phyloP scores from a whole-genome alignment of 2,329 filamentous ascomycete genomes.

The Ascochyta fabae region DNA sequence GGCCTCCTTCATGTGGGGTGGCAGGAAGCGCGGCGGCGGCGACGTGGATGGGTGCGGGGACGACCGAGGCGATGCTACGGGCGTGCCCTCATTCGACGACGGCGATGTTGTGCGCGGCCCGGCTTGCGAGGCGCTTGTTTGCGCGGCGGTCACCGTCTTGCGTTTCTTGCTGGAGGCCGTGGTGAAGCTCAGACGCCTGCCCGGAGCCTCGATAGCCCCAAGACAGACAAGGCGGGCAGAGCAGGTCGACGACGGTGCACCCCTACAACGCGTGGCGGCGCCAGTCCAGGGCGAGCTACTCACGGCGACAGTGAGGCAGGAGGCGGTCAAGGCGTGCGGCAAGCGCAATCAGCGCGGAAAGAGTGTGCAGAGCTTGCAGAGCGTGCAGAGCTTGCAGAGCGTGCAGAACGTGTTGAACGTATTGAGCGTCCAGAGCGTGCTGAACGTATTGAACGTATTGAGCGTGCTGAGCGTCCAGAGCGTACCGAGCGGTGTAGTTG shows the following conservation, averaged over 20 bases:
- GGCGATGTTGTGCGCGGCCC: slow-evolving; percentile 23
- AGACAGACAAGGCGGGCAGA: slow-evolving; percentile 32
- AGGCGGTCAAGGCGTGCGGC: slow-evolving; percentile 24
- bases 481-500: slow-evolving; percentile 23
- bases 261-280: slow-evolving; percentile 23
- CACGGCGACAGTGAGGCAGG: slow-evolving; percentile 12
- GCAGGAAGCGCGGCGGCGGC: slow-evolving; percentile 58
- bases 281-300: slow-evolving; percentile 19
- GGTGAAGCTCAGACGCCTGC: slow-evolving; percentile 47
- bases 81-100: slow-evolving; percentile 44
- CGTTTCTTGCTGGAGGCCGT: slow-evolving; percentile 56
- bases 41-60: slow-evolving; percentile 47
- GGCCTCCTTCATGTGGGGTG: slow-evolving; percentile 63
- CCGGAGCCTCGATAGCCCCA: slow-evolving; percentile 50
- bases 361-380: slow-evolving; percentile 10
- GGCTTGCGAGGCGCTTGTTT: slow-evolving; percentile 17
- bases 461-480: slow-evolving; percentile 6
- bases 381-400: too few relatives aligned
- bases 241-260: not conserved
- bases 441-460: not conserved
- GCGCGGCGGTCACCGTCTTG: slow-evolving; percentile 50
- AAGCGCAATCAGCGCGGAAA: slow-evolving; percentile 31
- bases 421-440: too few relatives aligned
- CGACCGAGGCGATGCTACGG: slow-evolving; percentile 43
- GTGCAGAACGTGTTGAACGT: slow-evolving; percentile 12